These are phyloP conservation scores for Fusarium nurragi DNA, from an alignment of 2,329 filamentous ascomycete species.

Conservation along the genomic window DNA sequence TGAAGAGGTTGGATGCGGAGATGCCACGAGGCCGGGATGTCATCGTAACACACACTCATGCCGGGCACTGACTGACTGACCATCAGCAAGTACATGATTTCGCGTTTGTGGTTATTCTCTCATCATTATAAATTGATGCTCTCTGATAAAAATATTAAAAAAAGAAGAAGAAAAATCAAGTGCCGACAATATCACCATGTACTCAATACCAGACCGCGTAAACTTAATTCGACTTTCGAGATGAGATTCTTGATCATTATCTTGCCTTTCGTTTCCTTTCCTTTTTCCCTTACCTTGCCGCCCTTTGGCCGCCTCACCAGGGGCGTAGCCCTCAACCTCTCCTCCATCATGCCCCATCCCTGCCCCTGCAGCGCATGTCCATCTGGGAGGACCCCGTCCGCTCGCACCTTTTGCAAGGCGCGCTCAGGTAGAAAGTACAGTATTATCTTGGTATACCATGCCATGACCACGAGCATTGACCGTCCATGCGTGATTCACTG, in stretches of 20 bases:
- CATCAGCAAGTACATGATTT: constrained; percentile 15
- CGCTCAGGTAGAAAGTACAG: constrained; percentile 4
- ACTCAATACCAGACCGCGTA: not conserved
- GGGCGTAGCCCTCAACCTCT: constrained; percentile 13
- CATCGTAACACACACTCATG: constrained; percentile 35
- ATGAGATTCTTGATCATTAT: not conserved
- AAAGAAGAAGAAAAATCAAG: not conserved
- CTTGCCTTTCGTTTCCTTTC: not conserved
- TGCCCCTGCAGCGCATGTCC: constrained; percentile 21
- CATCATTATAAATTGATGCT: no score
- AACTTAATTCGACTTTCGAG: not conserved
- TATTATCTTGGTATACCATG: not conserved
- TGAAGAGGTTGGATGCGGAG: constrained; percentile 34
- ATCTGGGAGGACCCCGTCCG: constrained; percentile 26
- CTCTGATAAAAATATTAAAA: no score
- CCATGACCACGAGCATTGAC: not conserved
- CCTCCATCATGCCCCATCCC: constrained; percentile 9
- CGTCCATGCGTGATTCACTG: constrained; percentile 4
- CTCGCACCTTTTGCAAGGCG: constrained; percentile 32
- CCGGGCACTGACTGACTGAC: constrained; percentile 19
- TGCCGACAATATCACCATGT: not conserved
- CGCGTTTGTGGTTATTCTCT: no score
- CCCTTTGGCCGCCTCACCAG: constrained; percentile 22
- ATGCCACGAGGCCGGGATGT: constrained; percentile 39
- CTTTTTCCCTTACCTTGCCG: constrained; percentile 9